Percentiles rank a stretch among this genome's conserved stretches.
These are phyloP conservation scores for Pistacia vera DNA, from an alignment of 345 rosid genomes.

Conservation along the genomic window DNA sequence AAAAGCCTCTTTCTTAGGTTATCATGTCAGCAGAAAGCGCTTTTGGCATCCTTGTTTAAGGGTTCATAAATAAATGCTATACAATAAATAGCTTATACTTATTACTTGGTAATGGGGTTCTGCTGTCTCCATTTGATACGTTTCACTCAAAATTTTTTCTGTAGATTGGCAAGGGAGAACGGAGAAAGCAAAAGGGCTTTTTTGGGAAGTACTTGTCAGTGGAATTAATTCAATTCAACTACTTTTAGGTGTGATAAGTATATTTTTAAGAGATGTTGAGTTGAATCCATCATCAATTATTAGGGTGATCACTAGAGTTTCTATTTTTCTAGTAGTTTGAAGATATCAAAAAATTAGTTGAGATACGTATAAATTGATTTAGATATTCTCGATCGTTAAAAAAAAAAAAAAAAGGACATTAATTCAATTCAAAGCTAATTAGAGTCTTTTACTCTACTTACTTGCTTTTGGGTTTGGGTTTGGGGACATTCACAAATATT, in stretches of 20 bases:
- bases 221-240: not conserved
- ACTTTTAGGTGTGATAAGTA: too few species aligned
- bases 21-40: slow-evolving; percentile 11
- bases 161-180: not conserved
- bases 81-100: not conserved
- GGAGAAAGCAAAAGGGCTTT: not conserved
- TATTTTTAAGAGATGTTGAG: too few species aligned
- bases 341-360: too few species aligned
- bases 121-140: slow-evolving; percentile 1
- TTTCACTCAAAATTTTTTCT: not conserved
- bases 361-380: too few species aligned
- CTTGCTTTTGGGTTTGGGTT: too few species aligned
- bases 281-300: too few species aligned
- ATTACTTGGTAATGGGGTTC: not conserved
- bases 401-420: too few species aligned
- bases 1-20: slow-evolving; percentile 10
- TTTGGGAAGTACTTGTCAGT: not conserved
- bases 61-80: not conserved
- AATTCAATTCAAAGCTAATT: slow-evolving; percentile 6
- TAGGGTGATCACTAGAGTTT: too few species aligned
- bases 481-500: too few species aligned
- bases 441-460: not conserved
- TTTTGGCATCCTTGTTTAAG: not conserved
- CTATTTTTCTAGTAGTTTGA: too few species aligned
- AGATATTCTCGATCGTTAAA: too few species aligned